phyloP scores from a whole-genome alignment of 2,329 filamentous ascomycete genomes.

The Diplodia corticola region DNA sequence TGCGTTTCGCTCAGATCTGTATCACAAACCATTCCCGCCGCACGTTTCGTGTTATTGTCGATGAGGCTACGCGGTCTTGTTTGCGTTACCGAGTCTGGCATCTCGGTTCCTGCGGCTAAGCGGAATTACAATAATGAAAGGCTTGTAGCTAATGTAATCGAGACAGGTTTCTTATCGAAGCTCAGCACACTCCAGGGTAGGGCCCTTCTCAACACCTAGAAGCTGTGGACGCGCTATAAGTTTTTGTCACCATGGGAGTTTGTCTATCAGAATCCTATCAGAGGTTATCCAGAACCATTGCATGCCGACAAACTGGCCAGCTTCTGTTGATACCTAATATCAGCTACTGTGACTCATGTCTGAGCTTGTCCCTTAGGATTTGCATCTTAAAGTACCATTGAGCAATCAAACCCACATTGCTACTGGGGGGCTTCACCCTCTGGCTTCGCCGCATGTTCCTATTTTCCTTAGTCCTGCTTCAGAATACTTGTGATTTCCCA shows the following conservation, averaged over 20 bases:
- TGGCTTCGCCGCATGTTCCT: conserved; percentile 44
- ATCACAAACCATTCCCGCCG: not conserved
- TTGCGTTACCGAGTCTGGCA: not conserved
- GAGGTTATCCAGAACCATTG: not conserved
- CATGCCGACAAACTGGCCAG: not conserved
- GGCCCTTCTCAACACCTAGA: not conserved
- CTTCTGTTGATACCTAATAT: too few species aligned
- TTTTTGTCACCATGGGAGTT: not conserved
- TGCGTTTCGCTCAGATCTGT: not conserved
- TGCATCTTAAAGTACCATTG: not conserved
- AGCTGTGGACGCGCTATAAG: too few species aligned
- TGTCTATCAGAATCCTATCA: not conserved
- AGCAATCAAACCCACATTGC: conserved; percentile 49
- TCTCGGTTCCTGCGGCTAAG: not conserved
- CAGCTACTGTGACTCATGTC: not conserved
- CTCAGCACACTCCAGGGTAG: not conserved
- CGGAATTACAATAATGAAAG: conserved; percentile 12
- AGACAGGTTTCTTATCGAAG: conserved; percentile 27
- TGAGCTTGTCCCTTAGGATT: not conserved
- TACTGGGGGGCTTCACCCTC: conserved; percentile 33
- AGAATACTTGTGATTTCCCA: not conserved
- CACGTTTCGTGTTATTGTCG: not conserved
- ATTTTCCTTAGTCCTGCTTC: conserved; percentile 40
- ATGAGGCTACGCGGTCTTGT: not conserved
- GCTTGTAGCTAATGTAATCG: not conserved